Conservation (phyloP, 2,329 filamentous ascomycete species). For the Arthrobotrys iridis region DNA sequence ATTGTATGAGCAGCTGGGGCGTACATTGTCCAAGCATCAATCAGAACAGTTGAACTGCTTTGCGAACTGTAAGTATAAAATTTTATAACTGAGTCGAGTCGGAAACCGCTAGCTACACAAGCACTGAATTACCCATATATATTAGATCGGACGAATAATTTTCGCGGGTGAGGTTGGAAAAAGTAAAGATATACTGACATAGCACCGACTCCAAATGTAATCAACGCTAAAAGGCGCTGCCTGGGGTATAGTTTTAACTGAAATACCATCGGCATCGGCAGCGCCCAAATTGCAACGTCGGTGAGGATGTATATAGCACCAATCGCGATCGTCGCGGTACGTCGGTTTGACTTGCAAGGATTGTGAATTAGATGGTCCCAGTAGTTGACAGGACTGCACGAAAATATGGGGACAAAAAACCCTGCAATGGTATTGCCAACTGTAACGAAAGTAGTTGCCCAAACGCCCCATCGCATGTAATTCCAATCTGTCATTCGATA, state of each 20-base stretch:
- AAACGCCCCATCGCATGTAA: slow-evolving; percentile 7
- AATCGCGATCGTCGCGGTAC: not conserved
- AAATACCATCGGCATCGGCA: slow-evolving; percentile 33
- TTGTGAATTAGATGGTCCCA: slow-evolving; percentile 11
- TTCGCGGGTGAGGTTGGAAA: not conserved
- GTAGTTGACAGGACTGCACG: not conserved
- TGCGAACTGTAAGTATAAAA: not conserved
- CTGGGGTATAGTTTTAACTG: not conserved
- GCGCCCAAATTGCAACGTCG: slow-evolving; percentile 16
- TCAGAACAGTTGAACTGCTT: slow-evolving; percentile 1
- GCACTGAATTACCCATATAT: no score
- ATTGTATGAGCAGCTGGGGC: no score
- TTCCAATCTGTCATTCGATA: not conserved
- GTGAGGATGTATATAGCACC: slow-evolving; percentile 26
- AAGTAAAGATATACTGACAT: not conserved
- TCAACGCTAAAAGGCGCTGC: slow-evolving; percentile 7
- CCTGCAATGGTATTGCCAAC: slow-evolving; percentile 17
- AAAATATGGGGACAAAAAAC: slow-evolving; percentile 6
- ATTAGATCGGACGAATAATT: not conserved
- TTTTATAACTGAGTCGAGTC: slow-evolving; percentile 16
- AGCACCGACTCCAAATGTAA: slow-evolving; percentile 19
- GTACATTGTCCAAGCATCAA: slow-evolving; percentile 42
- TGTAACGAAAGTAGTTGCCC: not conserved
- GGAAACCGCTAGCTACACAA: slow-evolving; percentile 20
- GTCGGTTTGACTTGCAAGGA: not conserved